These are phyloP conservation scores for Blastobotrys arbuscula DNA, from an alignment of 1,139 yeast genomes.

Conservation along the genomic window DNA sequence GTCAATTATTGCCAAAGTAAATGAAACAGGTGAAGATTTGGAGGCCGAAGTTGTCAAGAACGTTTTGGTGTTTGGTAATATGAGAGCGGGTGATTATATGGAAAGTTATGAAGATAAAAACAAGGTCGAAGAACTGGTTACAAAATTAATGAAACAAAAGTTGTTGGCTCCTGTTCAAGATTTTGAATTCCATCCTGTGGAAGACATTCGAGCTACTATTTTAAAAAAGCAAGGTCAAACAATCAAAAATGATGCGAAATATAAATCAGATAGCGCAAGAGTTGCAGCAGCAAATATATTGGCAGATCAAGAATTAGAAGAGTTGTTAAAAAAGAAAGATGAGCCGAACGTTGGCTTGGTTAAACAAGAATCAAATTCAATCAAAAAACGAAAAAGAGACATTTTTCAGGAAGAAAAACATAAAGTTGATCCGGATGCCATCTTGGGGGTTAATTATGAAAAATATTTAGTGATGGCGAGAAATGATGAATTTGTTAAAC, in stretches of 20 bases:
- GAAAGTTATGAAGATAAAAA: conserved; percentile 32
- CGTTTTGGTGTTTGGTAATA: conserved; percentile 56
- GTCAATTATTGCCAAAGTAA: conserved; percentile 56
- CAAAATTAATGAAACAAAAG: conserved; percentile 48
- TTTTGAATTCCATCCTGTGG: conserved; percentile 34
- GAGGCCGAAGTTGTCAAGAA: conserved; percentile 72
- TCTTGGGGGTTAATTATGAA: conserved; percentile 58
- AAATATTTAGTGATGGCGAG: conserved; percentile 66
- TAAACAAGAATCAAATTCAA: conserved; percentile 10
- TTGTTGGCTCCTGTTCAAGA: conserved; percentile 50
- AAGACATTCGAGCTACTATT: conserved; percentile 31
- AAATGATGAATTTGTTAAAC: conserved; percentile 53
- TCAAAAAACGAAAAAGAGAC: conserved; percentile 6
- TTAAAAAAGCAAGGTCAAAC: conserved; percentile 20
- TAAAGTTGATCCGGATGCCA: conserved; percentile 34
- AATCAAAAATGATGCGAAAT: conserved; percentile 20
- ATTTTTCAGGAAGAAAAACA: conserved; percentile 10
- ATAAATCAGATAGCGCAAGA: conserved; percentile 29
- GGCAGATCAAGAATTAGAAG: conserved; percentile 47
- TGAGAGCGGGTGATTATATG: conserved; percentile 57
- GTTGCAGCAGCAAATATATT: conserved; percentile 38
- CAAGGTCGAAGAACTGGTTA: conserved; percentile 38
- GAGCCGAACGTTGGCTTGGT: conserved; percentile 23
- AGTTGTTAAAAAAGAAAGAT: conserved; percentile 33
- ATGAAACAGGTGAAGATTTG: conserved; percentile 36